phyloP scores from a whole-genome alignment of 2,329 filamentous ascomycete genomes.

The Epichloe amarillans region DNA sequence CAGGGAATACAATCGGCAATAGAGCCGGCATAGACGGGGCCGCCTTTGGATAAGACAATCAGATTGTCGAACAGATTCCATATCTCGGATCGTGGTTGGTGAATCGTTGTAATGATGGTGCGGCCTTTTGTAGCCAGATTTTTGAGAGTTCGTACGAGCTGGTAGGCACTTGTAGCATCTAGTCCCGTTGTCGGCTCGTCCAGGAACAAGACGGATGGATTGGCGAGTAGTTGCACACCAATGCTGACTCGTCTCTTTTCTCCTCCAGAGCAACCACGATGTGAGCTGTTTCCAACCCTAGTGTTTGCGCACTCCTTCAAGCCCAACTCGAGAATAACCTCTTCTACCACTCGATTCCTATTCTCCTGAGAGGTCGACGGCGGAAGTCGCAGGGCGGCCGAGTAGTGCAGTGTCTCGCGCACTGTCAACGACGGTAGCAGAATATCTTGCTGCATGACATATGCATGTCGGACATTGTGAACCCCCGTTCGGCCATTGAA shows the following conservation, averaged over 20 bases:
- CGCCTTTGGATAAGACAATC: conserved; percentile 53
- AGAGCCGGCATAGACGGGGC: conserved; percentile 53
- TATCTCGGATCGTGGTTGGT: conserved; percentile 67
- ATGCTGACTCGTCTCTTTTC: conserved; percentile 68
- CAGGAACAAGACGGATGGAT: conserved; percentile 63
- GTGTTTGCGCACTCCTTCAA: conserved; percentile 68
- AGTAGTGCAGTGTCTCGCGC: conserved; percentile 59
- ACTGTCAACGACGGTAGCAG: conserved; percentile 62
- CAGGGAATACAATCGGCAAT: conserved; percentile 46
- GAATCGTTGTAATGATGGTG: conserved; percentile 62
- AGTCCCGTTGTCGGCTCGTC: conserved; percentile 71
- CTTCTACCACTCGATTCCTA: conserved; percentile 52
- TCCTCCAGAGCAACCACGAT: conserved; percentile 66
- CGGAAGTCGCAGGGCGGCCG: conserved; percentile 57
- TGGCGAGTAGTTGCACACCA: conserved; percentile 65
- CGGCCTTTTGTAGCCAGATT: conserved; percentile 52
- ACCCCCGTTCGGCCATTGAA: conserved; percentile 49
- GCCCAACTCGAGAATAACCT: conserved; percentile 62
- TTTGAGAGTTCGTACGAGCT: conserved; percentile 59
- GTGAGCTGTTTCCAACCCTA: conserved; percentile 54
- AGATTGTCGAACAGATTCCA: conserved; percentile 66
- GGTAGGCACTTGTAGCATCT: conserved; percentile 64
- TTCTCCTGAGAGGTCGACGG: conserved; percentile 46
- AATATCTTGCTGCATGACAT: conserved; percentile 68
- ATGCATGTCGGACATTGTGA: conserved; percentile 45